These are phyloP conservation scores for Cytospora leucostoma DNA, from an alignment of 2,329 filamentous ascomycete genomes.

Conservation along the genomic window DNA sequence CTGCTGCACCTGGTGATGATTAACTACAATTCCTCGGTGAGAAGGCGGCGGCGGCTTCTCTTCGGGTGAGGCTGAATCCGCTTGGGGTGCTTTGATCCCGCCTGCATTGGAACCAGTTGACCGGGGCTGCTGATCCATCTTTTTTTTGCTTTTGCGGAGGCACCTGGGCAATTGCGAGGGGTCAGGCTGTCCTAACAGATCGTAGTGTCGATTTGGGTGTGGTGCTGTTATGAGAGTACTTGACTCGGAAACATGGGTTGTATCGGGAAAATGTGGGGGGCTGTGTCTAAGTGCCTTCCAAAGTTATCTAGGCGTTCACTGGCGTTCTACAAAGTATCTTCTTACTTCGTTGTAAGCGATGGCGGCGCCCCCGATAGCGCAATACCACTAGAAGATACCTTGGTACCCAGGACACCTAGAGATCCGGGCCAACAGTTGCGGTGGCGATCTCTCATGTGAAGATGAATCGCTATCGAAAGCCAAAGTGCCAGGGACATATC, in stretches of 20 bases:
- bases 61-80: not conserved
- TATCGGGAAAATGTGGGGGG: not conserved
- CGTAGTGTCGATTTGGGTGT: not conserved
- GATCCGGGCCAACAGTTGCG: too few species aligned
- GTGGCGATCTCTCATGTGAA: too few species aligned
- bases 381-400: too few species aligned
- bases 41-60: not conserved
- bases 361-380: too few species aligned
- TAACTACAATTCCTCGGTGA: not conserved
- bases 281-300: too few species aligned
- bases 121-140: not conserved
- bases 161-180: not conserved
- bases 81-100: not conserved
- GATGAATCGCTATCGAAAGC: too few species aligned
- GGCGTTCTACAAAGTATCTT: too few species aligned
- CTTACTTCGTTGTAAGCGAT: too few species aligned
- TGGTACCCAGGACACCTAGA: too few species aligned
- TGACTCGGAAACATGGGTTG: not conserved
- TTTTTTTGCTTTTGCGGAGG: not conserved
- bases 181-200: not conserved
- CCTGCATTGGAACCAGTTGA: not conserved
- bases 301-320: too few species aligned
- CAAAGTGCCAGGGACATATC: too few species aligned
- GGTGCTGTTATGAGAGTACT: not conserved
- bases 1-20: constrained; percentile 45